Base-by-base conservation (phyloP, 805 yeast genomes). In the Candida khao-thaluensis region DNA sequence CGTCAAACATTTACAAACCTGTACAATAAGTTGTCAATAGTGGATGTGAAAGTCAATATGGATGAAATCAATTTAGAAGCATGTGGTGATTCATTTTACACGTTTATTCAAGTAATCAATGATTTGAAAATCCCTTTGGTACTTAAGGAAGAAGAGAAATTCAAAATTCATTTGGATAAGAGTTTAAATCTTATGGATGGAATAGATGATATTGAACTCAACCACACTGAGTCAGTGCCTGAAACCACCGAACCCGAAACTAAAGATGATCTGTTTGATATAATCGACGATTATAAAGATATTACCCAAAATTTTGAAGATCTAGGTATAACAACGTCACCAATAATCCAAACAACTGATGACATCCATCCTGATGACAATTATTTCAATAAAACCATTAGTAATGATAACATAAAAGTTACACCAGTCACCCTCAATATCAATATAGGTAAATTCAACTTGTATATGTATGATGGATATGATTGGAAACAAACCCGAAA, bases 21-120 rank as follows among this genome's bases (percentile, higher is more conserved):
- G 9, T 47, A 47, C 25, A 40, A 47, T 24, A 42, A 43, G 25
- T 30, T 53, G 17, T 50, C 75, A 0, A 30, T 61, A 1, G 38
- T 74, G 2, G 77, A 72, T 35, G 31, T 81, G 21, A 74, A 72
- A 33, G 52, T 80, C 7, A 70, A 69, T 37, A 46, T 77, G 5
- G 85, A 78, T 40, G 62, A 63, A 12, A 55, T 74, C 11, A 66
- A 62, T 15, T 32, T 82, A 1, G 80, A 79, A 17, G 42, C 82
- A 2, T 89, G 96, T 64, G 91, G 96, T 1, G 98, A 90, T 55
- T 87, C 96, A 0, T 72, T 81, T 0, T 83, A 86, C 51, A 77
- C 91, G 9, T 58, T 90, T 29, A 44, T 79, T 2, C 95, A 84
- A 45, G 51, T 85, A 7, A 47, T 82, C 7, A 80, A 77, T 43